phyloP scores from a whole-genome alignment of 495 filamentous ascomycete genomes.

The Xylaria sp. region DNA sequence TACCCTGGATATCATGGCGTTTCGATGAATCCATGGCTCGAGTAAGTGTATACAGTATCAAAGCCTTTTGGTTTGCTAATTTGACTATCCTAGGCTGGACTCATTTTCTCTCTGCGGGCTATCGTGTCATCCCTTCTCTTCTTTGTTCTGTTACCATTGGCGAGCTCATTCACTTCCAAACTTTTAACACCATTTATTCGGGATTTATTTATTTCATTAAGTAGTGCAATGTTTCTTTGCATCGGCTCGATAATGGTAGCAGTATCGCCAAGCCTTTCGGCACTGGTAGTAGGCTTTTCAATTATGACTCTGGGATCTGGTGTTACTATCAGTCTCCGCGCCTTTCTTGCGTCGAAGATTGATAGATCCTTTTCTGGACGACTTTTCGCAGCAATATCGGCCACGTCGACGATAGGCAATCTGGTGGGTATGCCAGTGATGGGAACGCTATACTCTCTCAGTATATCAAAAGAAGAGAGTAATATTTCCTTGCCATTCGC shows the following conservation, averaged over 20 bases:
- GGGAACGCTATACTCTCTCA: conserved; percentile 13
- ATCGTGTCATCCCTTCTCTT: conserved; percentile 12
- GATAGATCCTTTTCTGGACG: conserved; percentile 12
- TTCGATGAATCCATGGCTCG: conserved; percentile 15
- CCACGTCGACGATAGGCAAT: conserved; percentile 16
- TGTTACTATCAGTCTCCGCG: conserved; percentile 14
- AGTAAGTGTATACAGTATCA: not conserved
- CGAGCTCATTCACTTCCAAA: conserved; percentile 4
- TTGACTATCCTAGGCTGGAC: conserved; percentile 4
- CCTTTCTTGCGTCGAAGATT: conserved; percentile 11
- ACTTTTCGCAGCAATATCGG: conserved; percentile 6
- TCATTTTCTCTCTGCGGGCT: conserved; percentile 14
- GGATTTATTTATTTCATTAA: conserved; percentile 1
- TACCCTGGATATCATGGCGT: conserved; percentile 21
- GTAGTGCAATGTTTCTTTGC: conserved; percentile 5
- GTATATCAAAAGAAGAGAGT: not conserved
- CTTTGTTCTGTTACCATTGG: conserved; percentile 11
- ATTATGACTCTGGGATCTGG: conserved; percentile 16
- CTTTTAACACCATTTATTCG: not conserved
- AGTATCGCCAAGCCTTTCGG: conserved; percentile 2
- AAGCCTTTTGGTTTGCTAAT: not conserved
- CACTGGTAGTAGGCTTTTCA: not conserved
- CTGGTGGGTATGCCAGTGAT: conserved; percentile 14
- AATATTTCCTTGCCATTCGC: not conserved
- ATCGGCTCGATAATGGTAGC: not conserved